These are phyloP conservation scores for Corylus heterophylla DNA, from an alignment of 306 rosid species.

Conservation along the genomic window DNA sequence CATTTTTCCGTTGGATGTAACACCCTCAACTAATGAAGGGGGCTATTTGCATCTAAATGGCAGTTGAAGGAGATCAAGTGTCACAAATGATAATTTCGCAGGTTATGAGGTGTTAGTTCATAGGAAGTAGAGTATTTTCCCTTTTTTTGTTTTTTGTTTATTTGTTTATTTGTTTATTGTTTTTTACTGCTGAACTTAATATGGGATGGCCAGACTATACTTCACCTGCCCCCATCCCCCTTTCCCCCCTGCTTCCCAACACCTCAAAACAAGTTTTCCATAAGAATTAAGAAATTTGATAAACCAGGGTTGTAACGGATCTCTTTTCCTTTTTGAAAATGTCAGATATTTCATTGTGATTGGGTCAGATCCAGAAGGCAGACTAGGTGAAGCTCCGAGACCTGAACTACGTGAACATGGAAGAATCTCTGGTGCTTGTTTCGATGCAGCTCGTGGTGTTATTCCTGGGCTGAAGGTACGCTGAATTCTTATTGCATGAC, in stretches of 20 bases:
- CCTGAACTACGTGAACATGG: slow-evolving; percentile 96
- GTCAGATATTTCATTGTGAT: slow-evolving; percentile 91
- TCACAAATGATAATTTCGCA: too few species aligned
- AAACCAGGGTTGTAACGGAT: slow-evolving; percentile 5
- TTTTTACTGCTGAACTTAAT: neutral
- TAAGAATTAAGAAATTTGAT: neutral
- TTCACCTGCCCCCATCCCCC: neutral
- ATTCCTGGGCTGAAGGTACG: slow-evolving; percentile 72
- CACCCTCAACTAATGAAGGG: too few species aligned
- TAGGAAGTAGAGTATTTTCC: too few species aligned
- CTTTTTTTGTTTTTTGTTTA: too few species aligned
- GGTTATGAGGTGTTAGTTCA: too few species aligned
- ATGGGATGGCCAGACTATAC: neutral
- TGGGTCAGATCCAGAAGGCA: slow-evolving; percentile 92
- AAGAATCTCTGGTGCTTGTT: slow-evolving; percentile 91
- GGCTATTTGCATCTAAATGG: too few species aligned
- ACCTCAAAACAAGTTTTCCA: neutral
- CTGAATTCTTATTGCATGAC: neutral
- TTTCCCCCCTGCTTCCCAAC: neutral
- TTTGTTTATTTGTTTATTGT: too few species aligned
- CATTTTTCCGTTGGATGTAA: too few species aligned
- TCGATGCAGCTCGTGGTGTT: slow-evolving; percentile 87
- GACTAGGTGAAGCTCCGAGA: slow-evolving; percentile 95
- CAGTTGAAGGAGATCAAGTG: too few species aligned
- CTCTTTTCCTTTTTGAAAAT: slow-evolving; percentile 12